A percentile compares a stretch with the other conserved stretches of the same genome.
These are phyloP conservation scores for Pezizomycotina sp. DNA, from an alignment of 2,329 filamentous ascomycete species.

Conservation along the genomic window DNA sequence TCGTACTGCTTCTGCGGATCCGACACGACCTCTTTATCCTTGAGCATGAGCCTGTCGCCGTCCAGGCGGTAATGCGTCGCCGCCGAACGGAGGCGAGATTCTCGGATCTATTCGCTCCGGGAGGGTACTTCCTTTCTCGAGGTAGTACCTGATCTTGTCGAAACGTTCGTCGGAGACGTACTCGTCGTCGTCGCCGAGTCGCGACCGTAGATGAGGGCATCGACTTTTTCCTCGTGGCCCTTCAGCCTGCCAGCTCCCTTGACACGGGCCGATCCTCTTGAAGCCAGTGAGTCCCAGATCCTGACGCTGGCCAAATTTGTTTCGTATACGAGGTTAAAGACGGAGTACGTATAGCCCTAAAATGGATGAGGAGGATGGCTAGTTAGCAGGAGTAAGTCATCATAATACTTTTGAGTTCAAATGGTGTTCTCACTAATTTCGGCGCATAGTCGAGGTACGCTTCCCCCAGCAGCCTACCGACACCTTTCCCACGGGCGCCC, in stretches of 20 bases:
- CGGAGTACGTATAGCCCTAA: conserved; percentile 50
- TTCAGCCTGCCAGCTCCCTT: conserved; percentile 39
- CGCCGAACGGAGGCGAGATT: conserved; percentile 80
- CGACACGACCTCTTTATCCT: conserved; percentile 91
- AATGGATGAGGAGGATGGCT: neutral
- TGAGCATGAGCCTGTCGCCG: conserved; percentile 77
- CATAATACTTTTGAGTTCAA: neutral
- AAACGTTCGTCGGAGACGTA: conserved; percentile 73
- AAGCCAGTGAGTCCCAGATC: conserved; percentile 62
- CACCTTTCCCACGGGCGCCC: conserved; percentile 54
- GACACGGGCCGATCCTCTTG: conserved; percentile 53
- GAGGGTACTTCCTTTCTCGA: conserved; percentile 85
- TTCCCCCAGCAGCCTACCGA: conserved; percentile 60
- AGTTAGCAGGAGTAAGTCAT: neutral
- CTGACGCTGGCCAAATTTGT: conserved; percentile 53
- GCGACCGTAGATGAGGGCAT: conserved; percentile 44
- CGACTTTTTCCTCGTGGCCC: conserved; percentile 37
- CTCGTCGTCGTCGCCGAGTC: conserved; percentile 41
- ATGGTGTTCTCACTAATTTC: conserved; percentile 34
- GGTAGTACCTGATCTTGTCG: conserved; percentile 95
- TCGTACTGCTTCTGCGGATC: conserved; percentile 82
- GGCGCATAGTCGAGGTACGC: conserved; percentile 63
- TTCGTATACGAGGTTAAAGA: conserved; percentile 62
- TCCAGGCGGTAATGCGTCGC: conserved; percentile 84
- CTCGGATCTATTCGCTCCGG: conserved; percentile 81